Evolutionary conservation across 768 basidiomycete genomes (phyloP).

Genomic region (Pleurotus citrinopileatus): DNA sequence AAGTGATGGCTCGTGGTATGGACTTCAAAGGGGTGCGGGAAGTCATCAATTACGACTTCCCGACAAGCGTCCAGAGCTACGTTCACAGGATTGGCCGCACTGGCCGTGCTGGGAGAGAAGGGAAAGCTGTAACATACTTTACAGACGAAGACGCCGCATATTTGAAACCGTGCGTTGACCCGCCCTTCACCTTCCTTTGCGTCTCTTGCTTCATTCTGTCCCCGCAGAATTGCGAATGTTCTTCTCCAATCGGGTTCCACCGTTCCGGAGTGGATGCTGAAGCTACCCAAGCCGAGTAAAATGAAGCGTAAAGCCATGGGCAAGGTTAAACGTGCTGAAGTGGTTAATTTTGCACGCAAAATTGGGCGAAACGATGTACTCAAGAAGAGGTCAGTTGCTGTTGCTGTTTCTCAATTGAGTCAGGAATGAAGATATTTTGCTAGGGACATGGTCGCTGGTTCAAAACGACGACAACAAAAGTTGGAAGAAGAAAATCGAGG

Average conservation of each 20-base stretch:
- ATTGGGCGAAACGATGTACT: constrained; percentile 70
- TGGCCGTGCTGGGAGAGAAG: constrained; percentile 88
- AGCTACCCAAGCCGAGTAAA: constrained; percentile 90
- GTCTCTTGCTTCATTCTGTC: constrained; percentile 6
- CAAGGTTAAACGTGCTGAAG: constrained; percentile 76
- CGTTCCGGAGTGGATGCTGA: constrained; percentile 94
- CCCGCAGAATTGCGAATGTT: constrained; percentile 87
- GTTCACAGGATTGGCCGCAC: constrained; percentile 96
- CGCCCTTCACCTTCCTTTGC: not conserved
- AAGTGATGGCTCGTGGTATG: constrained; percentile 98
- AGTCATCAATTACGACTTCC: constrained; percentile 97
- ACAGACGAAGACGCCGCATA: constrained; percentile 91
- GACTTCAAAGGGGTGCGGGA: constrained; percentile 94
- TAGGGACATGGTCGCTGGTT: constrained; percentile 81
- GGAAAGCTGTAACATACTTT: constrained; percentile 94
- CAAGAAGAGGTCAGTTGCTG: constrained; percentile 59
- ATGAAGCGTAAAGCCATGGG: constrained; percentile 84
- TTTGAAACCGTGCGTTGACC: constrained; percentile 79
- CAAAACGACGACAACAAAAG: constrained; percentile 61
- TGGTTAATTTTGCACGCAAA: constrained; percentile 65
- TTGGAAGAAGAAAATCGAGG: not conserved
- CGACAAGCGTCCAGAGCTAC: constrained; percentile 92
- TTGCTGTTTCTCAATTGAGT: too few relatives aligned
- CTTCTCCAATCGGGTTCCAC: constrained; percentile 86
- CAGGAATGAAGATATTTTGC: too few relatives aligned